Evolutionary conservation across 2,329 filamentous ascomycete genomes (phyloP).

Genomic region (Fusarium succisae): DNA sequence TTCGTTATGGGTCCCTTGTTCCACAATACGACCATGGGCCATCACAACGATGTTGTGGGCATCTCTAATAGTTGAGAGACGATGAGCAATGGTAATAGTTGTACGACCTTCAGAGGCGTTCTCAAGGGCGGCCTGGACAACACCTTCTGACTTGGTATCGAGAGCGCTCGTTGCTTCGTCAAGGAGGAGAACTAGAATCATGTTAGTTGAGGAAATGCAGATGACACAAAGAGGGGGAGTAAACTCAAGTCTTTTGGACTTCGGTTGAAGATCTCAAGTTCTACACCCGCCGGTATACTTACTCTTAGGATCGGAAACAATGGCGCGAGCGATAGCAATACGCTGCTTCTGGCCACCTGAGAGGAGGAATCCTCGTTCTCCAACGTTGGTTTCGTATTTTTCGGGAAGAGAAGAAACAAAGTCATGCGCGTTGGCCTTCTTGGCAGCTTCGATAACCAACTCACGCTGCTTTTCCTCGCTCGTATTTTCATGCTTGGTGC

Average conservation of each 20-base stretch:
- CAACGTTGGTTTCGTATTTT: constrained; percentile 93
- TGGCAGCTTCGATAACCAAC: constrained; percentile 82
- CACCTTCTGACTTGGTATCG: constrained; percentile 93
- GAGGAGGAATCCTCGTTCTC: constrained; percentile 89
- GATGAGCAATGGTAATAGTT: constrained; percentile 95
- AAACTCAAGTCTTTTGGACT: too few relatives aligned
- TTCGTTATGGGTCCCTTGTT: constrained; percentile 88
- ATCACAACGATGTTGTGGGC: constrained; percentile 98
- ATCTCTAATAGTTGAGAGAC: constrained; percentile 91
- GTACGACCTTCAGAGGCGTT: constrained; percentile 86
- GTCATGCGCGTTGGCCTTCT: constrained; percentile 92
- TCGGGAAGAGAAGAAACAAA: constrained; percentile 86
- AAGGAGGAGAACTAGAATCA: constrained; percentile 74
- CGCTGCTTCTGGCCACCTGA: constrained; percentile 97
- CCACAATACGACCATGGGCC: constrained; percentile 83
- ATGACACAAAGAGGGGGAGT: too few relatives aligned
- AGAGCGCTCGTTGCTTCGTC: constrained; percentile 95
- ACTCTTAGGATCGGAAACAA: constrained; percentile 89
- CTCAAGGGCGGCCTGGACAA: constrained; percentile 92
- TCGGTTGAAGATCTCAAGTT: too few relatives aligned
- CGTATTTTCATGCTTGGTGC: constrained; percentile 76
- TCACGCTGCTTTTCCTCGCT: constrained; percentile 73
- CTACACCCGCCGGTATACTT: constrained; percentile 29
- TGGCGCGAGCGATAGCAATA: constrained; percentile 90
- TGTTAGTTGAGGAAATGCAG: constrained; percentile 2